Evolutionary conservation across 768 basidiomycete genomes (phyloP).

Genomic region (Boletus tylopilopsis): DNA sequence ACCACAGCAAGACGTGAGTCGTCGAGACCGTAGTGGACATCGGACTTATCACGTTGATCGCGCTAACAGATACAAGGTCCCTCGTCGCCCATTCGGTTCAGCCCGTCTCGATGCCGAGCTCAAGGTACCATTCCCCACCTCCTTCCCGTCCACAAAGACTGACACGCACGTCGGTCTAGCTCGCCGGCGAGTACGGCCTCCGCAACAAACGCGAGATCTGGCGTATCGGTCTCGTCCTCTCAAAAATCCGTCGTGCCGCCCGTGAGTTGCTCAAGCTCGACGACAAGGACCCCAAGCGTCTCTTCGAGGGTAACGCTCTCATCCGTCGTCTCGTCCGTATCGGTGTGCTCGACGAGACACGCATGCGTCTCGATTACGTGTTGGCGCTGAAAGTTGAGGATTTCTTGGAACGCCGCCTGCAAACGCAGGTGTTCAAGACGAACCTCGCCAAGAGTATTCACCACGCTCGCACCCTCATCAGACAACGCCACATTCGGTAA

Average conservation of each 20-base stretch:
- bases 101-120: conserved; percentile 99
- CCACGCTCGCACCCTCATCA: conserved; percentile 96
- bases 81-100: conserved; percentile 93
- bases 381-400: conserved; percentile 98
- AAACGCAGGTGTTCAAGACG: conserved; percentile 99
- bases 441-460: conserved; percentile 98
- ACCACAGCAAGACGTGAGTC: conserved; percentile 93
- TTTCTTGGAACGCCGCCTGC: conserved; percentile 98
- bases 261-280: conserved; percentile 99
- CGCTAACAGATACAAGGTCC: conserved; percentile 93
- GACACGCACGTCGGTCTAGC: conserved; percentile 45
- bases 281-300: conserved; percentile 98
- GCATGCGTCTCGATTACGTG: conserved; percentile 99
- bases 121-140: conserved; percentile 58
- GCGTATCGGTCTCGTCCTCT: conserved; percentile 97
- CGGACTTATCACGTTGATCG: conserved; percentile 53
- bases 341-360: conserved; percentile 97
- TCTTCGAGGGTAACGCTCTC: conserved; percentile 98
- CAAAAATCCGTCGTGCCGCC: conserved; percentile 99
- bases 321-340: conserved; percentile 97
- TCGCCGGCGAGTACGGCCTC: conserved; percentile 99
- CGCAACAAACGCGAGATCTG: conserved; percentile 99
- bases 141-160: background rate
- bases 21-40: conserved; percentile 73
- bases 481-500: conserved; percentile 97